These are phyloP conservation scores for Erodium texanum DNA, from an alignment of 441 rosid species.

Conservation along the genomic window DNA sequence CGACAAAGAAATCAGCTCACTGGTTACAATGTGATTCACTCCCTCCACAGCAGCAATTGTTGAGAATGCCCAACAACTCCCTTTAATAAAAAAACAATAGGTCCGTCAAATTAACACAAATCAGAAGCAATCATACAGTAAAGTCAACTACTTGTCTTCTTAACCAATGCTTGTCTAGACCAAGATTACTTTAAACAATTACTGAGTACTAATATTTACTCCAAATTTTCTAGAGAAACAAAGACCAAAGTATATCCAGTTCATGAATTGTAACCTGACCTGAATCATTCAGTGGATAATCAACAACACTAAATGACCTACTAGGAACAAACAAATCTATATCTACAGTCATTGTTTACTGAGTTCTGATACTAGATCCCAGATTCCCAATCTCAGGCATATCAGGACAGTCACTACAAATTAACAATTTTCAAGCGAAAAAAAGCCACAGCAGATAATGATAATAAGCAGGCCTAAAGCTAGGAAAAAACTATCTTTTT, in stretches of 20 bases:
- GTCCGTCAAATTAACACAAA: no score
- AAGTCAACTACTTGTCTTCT: not conserved
- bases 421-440: not conserved
- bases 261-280: no score
- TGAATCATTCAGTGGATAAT: no score
- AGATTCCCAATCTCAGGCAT: not conserved
- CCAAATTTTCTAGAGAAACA: not conserved
- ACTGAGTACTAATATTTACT: no score
- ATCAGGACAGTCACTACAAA: not conserved
- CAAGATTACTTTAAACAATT: no score
- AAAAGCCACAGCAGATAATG: not conserved
- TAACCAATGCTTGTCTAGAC: not conserved
- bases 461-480: not conserved
- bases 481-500: no score
- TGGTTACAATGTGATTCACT: constrained; percentile 54
- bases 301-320: not conserved
- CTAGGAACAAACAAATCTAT: not conserved
- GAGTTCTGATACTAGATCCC: not conserved
- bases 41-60: constrained; percentile 60
- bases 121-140: not conserved
- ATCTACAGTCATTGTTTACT: not conserved
- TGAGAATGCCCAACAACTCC: constrained; percentile 80
- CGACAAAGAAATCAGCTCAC: constrained; percentile 44
- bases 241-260: no score
- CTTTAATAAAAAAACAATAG: constrained; percentile 21